These are phyloP conservation scores for Melaleuca quinquenervia DNA, from an alignment of 345 rosid genomes.

Conservation along the genomic window DNA sequence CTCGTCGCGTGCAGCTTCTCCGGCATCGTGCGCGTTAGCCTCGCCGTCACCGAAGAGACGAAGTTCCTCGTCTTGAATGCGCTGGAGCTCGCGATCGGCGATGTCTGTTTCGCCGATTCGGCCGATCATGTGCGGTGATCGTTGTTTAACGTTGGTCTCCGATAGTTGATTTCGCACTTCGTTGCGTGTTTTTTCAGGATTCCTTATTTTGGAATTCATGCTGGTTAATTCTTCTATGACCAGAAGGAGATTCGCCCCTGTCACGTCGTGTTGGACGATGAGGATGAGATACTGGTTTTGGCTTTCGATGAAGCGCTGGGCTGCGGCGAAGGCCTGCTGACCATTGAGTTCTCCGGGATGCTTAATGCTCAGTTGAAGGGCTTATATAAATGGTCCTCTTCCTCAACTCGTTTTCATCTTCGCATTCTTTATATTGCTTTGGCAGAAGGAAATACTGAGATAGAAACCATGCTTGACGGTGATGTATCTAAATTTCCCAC, in stretches of 20 bases:
- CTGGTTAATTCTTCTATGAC: not conserved
- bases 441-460: not conserved
- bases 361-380: conserved; percentile 31
- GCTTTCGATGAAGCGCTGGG: conserved; percentile 16
- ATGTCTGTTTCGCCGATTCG: conserved; percentile 19
- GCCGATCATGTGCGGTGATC: conserved; percentile 6
- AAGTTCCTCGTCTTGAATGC: conserved; percentile 27
- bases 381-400: conserved; percentile 26
- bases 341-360: conserved; percentile 17
- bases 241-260: conserved; percentile 9
- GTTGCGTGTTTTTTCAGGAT: not conserved
- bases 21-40: conserved; percentile 6
- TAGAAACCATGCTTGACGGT: not conserved
- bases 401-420: not conserved
- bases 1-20: conserved; percentile 21
- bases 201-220: not conserved
- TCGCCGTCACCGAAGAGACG: conserved; percentile 16
- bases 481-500: not conserved
- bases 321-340: conserved; percentile 18
- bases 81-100: conserved; percentile 15
- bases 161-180: not conserved
- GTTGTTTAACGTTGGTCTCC: not conserved
- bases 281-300: conserved; percentile 31
- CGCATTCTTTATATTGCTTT: not conserved
- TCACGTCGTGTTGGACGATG: conserved; percentile 14